These are phyloP conservation scores for Moesziomyces sp. DNA, from an alignment of 1,284 basidiomycete genomes.

Conservation along the genomic window DNA sequence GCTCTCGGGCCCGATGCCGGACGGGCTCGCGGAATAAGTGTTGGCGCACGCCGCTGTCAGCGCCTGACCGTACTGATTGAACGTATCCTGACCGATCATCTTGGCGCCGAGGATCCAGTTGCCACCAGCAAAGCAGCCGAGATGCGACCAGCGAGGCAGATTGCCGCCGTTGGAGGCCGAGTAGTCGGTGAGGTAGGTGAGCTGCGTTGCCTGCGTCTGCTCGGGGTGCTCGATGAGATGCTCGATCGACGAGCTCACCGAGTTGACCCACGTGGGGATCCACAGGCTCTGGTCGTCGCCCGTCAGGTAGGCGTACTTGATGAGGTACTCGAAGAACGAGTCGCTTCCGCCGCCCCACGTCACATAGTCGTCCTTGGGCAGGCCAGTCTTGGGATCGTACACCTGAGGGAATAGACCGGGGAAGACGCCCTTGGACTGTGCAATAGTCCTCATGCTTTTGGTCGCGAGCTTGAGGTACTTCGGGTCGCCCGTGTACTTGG, in stretches of 20 bases:
- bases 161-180: constrained; percentile 30
- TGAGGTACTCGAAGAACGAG: constrained; percentile 60
- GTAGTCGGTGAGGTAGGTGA: constrained; percentile 55
- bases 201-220: constrained; percentile 24
- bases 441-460: constrained; percentile 53
- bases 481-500: constrained; percentile 48
- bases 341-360: constrained; percentile 63
- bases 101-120: constrained; percentile 61
- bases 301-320: constrained; percentile 56
- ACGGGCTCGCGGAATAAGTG: constrained; percentile 51
- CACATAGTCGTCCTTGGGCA: constrained; percentile 45
- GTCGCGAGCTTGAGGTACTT: constrained; percentile 49
- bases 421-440: constrained; percentile 36
- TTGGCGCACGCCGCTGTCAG: constrained; percentile 47
- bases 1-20: constrained; percentile 57
- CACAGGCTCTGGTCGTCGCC: constrained; percentile 42
- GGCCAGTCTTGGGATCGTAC: constrained; percentile 16
- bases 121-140: constrained; percentile 59
- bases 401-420: constrained; percentile 50
- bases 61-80: constrained; percentile 51
- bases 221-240: constrained; percentile 49
- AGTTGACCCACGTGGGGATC: constrained; percentile 53
- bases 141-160: constrained; percentile 50
- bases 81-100: constrained; percentile 34
- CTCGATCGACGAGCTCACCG: constrained; percentile 45